A percentile compares a stretch with the other conserved stretches of the same genome.
phyloP scores from a whole-genome alignment of 495 filamentous ascomycete species.

The Tuber magnatum region DNA sequence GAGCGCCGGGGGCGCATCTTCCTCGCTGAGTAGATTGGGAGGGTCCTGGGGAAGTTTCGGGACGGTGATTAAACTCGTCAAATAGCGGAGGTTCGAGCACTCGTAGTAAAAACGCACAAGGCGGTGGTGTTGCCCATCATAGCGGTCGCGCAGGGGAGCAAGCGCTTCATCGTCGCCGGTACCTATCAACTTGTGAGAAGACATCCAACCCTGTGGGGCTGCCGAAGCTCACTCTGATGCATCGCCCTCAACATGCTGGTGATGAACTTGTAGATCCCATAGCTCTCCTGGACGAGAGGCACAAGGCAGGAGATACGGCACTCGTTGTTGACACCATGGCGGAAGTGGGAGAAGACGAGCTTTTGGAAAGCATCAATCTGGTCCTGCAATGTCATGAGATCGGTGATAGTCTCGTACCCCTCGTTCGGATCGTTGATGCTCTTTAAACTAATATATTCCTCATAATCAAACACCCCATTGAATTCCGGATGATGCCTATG shows the following conservation, averaged over 20 bases:
- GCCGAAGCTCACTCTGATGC: conserved; percentile 71
- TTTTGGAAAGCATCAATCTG: conserved; percentile 98
- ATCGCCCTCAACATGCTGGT: conserved; percentile 93
- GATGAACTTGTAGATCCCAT: conserved; percentile 94
- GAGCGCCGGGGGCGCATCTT: conserved; percentile 73
- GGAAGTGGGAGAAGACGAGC: conserved; percentile 92
- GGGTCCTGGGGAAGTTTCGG: conserved; percentile 92
- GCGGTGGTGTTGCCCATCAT: conserved; percentile 91
- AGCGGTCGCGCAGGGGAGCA: conserved; percentile 74
- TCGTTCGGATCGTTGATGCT: conserved; percentile 98
- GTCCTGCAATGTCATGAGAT: conserved; percentile 93
- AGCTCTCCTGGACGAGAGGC: conserved; percentile 91
- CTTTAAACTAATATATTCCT: conserved; percentile 97
- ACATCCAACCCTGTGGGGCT: conserved; percentile 15
- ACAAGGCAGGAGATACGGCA: conserved; percentile 91
- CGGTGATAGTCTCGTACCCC: conserved; percentile 94
- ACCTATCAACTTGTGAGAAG: conserved; percentile 46
- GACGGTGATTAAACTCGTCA: conserved; percentile 91
- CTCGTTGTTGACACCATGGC: conserved; percentile 83
- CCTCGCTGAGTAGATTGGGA: conserved; percentile 75
- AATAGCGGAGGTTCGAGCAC: conserved; percentile 91
- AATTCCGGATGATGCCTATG: conserved; percentile 96
- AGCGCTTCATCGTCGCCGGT: conserved; percentile 95
- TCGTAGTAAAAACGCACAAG: conserved; percentile 98
- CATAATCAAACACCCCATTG: conserved; percentile 96